Conservation (phyloP, 495 filamentous ascomycete genomes). For the Cercophora samala region DNA sequence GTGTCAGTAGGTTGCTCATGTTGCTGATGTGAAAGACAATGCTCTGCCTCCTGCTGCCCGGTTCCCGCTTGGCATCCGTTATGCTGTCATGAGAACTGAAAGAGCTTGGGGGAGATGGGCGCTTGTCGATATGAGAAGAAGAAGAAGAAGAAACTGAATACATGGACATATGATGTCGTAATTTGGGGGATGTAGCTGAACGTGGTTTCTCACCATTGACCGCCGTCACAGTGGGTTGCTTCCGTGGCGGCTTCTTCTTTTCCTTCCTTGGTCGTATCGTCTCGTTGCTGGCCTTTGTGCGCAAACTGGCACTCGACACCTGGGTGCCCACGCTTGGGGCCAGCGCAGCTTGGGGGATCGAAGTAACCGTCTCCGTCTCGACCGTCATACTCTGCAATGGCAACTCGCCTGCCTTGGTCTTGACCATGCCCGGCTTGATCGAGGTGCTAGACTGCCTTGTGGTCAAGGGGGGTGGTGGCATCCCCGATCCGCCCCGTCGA, state of each 20-base stretch:
- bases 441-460: conserved; percentile 44
- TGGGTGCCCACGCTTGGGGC: conserved; percentile 64
- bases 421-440: conserved; percentile 38
- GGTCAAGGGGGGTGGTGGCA: conserved; percentile 40
- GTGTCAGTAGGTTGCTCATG: conserved; percentile 53
- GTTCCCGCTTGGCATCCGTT: conserved; percentile 8
- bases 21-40: conserved; percentile 42
- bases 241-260: conserved; percentile 73
- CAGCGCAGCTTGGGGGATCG: conserved; percentile 84
- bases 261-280: conserved; percentile 94
- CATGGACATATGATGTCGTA: conserved; percentile 39
- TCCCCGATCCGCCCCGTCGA: conserved; percentile 33
- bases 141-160: conserved; percentile 38
- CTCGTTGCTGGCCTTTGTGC: conserved; percentile 83
- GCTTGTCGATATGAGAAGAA: conserved; percentile 28
- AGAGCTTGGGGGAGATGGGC: conserved; percentile 33
- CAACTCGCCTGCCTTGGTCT: conserved; percentile 65
- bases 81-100: conserved; percentile 33
- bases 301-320: conserved; percentile 66
- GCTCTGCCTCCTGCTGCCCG: conserved; percentile 17
- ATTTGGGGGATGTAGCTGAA: conserved; percentile 22
- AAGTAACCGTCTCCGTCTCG: conserved; percentile 92
- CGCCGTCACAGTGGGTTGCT: conserved; percentile 65
- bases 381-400: conserved; percentile 93
- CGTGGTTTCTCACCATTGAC: conserved; percentile 63